A percentile compares a stretch with the other conserved stretches of the same genome.
These are phyloP conservation scores for Zangia roseola DNA, from an alignment of 768 basidiomycete genomes.

Conservation along the genomic window DNA sequence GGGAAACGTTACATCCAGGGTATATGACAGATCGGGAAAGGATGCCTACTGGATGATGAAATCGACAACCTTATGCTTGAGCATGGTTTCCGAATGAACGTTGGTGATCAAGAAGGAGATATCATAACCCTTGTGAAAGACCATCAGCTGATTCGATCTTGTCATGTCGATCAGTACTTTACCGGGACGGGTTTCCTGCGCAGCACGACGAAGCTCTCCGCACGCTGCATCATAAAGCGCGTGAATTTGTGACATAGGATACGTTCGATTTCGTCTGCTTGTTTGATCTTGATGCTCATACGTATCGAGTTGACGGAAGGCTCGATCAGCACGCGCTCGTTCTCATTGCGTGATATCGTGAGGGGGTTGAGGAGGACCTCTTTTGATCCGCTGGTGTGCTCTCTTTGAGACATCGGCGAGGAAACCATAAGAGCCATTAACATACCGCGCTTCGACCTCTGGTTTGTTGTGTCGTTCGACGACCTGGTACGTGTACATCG, in stretches of 20 bases:
- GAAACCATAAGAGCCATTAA: not conserved
- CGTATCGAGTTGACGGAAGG: constrained; percentile 97
- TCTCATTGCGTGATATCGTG: constrained; percentile 94
- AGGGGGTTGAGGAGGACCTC: constrained; percentile 94
- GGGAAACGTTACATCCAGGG: not conserved
- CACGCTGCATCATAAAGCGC: constrained; percentile 98
- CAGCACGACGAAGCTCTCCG: constrained; percentile 95
- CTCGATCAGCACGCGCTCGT: constrained; percentile 96
- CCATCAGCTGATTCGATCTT: constrained; percentile 13
- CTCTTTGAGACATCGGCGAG: constrained; percentile 1
- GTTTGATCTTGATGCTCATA: constrained; percentile 97
- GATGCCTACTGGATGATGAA: constrained; percentile 92
- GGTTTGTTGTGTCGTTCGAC: constrained; percentile 98
- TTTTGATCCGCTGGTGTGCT: constrained; percentile 69
- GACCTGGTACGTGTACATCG: constrained; percentile 48
- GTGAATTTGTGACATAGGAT: constrained; percentile 98
- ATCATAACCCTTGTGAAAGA: constrained; percentile 83
- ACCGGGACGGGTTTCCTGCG: constrained; percentile 91
- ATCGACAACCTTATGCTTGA: constrained; percentile 99
- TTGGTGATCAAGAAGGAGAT: constrained; percentile 99
- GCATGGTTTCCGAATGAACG: constrained; percentile 95
- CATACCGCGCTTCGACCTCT: constrained; percentile 86
- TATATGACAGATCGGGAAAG: constrained; percentile 2
- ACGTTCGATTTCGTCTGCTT: constrained; percentile 97
- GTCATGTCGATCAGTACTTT: constrained; percentile 27